Conservation (phyloP, 768 basidiomycete species). For the Sistotremastrum suecicum region DNA sequence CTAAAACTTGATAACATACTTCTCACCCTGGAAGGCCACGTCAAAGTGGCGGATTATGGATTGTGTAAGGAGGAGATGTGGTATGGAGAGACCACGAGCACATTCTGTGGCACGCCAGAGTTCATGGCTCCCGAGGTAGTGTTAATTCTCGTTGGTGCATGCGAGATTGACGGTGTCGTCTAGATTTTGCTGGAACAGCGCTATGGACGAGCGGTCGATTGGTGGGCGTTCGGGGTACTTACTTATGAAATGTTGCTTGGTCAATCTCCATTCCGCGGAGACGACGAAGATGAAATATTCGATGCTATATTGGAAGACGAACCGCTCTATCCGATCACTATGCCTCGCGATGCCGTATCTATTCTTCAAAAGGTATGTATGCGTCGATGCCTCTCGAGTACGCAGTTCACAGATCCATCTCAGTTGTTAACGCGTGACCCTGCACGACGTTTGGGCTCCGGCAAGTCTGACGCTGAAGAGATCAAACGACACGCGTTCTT, state of each 20-base stretch:
- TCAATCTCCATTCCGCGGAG: constrained; percentile 97
- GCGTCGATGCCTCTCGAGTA: not conserved
- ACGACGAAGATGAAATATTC: constrained; percentile 99
- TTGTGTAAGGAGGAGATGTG: constrained; percentile 99
- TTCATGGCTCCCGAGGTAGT: constrained; percentile 98
- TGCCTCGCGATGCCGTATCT: constrained; percentile 95
- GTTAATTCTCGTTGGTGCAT: not conserved
- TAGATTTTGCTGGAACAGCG: constrained; percentile 98
- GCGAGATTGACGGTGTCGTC: not conserved
- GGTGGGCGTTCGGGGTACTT: constrained; percentile 99
- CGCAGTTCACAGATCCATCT: constrained; percentile 4
- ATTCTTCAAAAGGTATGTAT: constrained; percentile 75
- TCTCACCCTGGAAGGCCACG: constrained; percentile 90
- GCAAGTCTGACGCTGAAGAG: constrained; percentile 87
- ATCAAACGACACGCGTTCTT: constrained; percentile 98
- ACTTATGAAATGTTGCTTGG: constrained; percentile 99
- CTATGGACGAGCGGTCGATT: constrained; percentile 96
- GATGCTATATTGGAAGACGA: constrained; percentile 98
- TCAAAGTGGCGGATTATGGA: constrained; percentile 98
- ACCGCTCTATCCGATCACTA: constrained; percentile 95
- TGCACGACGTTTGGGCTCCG: constrained; percentile 75
- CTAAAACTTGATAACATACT: constrained; percentile 97
- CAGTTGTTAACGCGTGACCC: constrained; percentile 92
- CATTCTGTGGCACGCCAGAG: constrained; percentile 98
- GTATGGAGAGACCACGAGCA: constrained; percentile 89